These are phyloP conservation scores for Inosperma sp. DNA, from an alignment of 768 basidiomycete species.

Conservation along the genomic window DNA sequence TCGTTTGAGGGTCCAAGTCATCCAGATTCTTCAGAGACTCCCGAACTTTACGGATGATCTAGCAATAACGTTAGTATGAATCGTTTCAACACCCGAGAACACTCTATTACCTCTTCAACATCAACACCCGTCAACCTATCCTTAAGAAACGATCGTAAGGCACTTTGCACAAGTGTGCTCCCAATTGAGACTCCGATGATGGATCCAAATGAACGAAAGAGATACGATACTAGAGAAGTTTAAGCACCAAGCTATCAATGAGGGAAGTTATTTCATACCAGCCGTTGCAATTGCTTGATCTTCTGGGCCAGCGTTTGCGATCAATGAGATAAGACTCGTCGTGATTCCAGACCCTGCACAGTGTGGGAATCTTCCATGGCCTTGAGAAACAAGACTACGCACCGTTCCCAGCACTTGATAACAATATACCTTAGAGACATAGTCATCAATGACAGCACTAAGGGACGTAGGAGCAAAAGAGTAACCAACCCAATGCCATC, in stretches of 20 bases:
- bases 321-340: constrained; percentile 54
- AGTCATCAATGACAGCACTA: not conserved
- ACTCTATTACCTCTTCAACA: constrained; percentile 55
- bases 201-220: constrained; percentile 60
- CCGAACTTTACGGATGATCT: constrained; percentile 48
- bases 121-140: constrained; percentile 40
- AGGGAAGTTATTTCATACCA: constrained; percentile 30
- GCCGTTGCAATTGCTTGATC: constrained; percentile 67
- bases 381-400: too few relatives aligned
- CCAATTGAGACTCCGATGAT: constrained; percentile 55
- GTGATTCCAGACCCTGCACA: constrained; percentile 46
- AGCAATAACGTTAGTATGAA: not conserved
- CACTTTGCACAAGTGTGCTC: constrained; percentile 52
- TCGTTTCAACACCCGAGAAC: too few relatives aligned
- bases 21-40: constrained; percentile 48
- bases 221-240: constrained; percentile 47
- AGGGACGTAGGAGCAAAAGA: constrained; percentile 30
- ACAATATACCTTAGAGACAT: constrained; percentile 27
- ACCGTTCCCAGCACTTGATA: constrained; percentile 41
- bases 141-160: constrained; percentile 42
- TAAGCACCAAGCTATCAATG: not conserved
- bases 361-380: too few relatives aligned
- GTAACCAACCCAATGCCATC: constrained; percentile 37
- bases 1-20: constrained; percentile 36
- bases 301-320: constrained; percentile 55